These are phyloP conservation scores for Sugiyamaella americana DNA, from an alignment of 805 yeast species.

Conservation along the genomic window DNA sequence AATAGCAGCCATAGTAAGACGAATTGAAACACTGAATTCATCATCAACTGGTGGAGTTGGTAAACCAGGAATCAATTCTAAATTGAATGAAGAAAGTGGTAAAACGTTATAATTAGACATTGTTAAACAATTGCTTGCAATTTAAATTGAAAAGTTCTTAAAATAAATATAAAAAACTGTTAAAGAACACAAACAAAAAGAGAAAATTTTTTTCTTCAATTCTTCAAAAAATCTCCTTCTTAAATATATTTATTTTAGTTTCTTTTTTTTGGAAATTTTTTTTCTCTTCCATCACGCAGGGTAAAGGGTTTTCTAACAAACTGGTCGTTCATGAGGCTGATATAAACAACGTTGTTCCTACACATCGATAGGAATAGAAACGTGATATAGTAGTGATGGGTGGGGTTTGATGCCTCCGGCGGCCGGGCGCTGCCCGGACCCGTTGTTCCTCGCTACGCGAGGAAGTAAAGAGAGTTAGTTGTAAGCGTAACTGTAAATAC, in stretches of 20 bases:
- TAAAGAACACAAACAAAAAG: too few relatives aligned
- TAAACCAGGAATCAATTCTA: conserved; percentile 78
- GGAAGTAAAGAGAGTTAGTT: too few relatives aligned
- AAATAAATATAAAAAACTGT: neutral
- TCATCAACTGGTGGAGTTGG: conserved; percentile 84
- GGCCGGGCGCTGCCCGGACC: too few relatives aligned
- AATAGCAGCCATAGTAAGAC: conserved; percentile 90
- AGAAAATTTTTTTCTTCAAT: too few relatives aligned
- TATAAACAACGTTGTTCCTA: neutral
- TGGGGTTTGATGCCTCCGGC: too few relatives aligned
- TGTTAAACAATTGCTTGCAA: neutral
- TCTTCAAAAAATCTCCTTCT: too few relatives aligned
- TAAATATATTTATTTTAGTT: too few relatives aligned
- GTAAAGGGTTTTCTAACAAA: neutral
- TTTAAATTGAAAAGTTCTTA: neutral
- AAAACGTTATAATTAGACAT: conserved; percentile 36
- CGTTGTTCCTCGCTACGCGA: too few relatives aligned
- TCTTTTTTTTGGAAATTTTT: neutral
- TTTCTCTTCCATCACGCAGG: neutral
- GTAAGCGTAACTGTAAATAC: too few relatives aligned
- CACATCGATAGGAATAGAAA: too few relatives aligned
- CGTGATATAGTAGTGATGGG: neutral
- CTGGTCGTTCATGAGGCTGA: neutral
- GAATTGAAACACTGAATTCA: conserved; percentile 82
- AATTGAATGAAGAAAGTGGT: conserved; percentile 82